Evolutionary conservation across 495 filamentous ascomycete species (phyloP).

Genomic region (Talaromyces adpressus): DNA sequence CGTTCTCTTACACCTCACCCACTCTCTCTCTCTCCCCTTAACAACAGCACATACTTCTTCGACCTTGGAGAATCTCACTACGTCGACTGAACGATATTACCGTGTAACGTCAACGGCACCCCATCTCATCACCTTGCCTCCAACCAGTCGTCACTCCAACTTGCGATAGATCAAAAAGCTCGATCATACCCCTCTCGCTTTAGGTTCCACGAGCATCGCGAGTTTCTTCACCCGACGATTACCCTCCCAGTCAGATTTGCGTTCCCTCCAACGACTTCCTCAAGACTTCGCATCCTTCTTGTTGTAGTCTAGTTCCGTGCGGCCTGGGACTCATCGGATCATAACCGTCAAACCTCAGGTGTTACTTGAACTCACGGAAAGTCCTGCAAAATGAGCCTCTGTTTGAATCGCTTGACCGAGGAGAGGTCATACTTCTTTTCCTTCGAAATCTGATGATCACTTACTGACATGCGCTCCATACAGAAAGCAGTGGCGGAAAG

Average conservation of each 20-base stretch:
- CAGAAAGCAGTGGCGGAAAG: conserved; percentile 93
- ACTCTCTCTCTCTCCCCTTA: not conserved
- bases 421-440: conserved; percentile 57
- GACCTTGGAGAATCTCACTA: not conserved
- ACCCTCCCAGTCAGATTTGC: too few relatives aligned
- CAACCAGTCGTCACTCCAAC: not conserved
- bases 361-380: not conserved
- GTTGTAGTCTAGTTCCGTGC: not conserved
- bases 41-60: not conserved
- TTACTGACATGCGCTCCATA: conserved; percentile 14
- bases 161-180: not conserved
- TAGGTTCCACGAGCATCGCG: not conserved
- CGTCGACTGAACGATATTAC: not conserved
- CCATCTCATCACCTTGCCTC: not conserved
- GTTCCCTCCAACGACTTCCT: not conserved
- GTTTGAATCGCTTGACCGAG: conserved; percentile 81
- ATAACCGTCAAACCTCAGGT: not conserved
- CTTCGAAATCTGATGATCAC: not conserved
- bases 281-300: not conserved
- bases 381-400: conserved; percentile 64
- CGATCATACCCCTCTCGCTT: not conserved
- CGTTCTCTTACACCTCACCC: not conserved
- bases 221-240: not conserved
- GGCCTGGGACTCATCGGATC: not conserved
- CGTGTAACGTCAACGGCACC: not conserved